These are phyloP conservation scores for Acanthamoeba healyi DNA, from an alignment of 208 protist species.

Conservation along the genomic window DNA sequence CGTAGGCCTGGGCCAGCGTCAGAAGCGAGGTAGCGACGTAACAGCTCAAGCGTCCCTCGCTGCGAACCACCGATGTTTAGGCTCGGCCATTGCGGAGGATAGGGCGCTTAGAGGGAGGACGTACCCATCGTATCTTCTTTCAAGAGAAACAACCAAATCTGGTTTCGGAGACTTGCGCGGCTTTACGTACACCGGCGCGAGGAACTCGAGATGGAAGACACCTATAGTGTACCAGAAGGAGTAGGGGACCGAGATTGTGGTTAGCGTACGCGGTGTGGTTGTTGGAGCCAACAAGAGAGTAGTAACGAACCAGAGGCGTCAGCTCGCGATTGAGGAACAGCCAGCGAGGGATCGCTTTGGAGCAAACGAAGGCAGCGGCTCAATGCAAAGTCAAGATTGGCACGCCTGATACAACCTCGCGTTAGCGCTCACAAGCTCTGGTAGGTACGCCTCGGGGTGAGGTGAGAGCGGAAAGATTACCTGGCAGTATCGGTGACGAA, in stretches of 20 bases:
- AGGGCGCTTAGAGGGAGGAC: not conserved
- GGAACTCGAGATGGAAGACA: not conserved
- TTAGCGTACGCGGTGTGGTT: no score
- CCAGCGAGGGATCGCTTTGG: slow-evolving; percentile 33
- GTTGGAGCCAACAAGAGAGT: no score
- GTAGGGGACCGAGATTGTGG: no score
- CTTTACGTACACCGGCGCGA: not conserved
- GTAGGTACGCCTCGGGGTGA: no score
- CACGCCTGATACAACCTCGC: not conserved
- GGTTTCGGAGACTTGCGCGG: not conserved
- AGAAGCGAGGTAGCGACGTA: slow-evolving; percentile 9
- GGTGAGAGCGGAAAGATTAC: not conserved
- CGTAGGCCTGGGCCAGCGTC: not conserved
- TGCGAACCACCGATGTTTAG: no score
- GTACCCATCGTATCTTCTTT: slow-evolving; percentile 58
- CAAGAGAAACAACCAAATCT: not conserved
- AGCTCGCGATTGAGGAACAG: not conserved
- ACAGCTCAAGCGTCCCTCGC: slow-evolving; percentile 39
- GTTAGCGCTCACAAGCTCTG: no score
- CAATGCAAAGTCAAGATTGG: not conserved
- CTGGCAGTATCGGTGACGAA: not conserved
- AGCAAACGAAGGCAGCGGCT: slow-evolving; percentile 1
- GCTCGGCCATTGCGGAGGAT: not conserved
- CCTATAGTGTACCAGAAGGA: not conserved
- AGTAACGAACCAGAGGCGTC: slow-evolving; percentile 23